A percentile compares a stretch with the other conserved stretches of the same genome.
phyloP scores from a whole-genome alignment of 2,329 filamentous ascomycete genomes.

The Alternaria tenuissima region DNA sequence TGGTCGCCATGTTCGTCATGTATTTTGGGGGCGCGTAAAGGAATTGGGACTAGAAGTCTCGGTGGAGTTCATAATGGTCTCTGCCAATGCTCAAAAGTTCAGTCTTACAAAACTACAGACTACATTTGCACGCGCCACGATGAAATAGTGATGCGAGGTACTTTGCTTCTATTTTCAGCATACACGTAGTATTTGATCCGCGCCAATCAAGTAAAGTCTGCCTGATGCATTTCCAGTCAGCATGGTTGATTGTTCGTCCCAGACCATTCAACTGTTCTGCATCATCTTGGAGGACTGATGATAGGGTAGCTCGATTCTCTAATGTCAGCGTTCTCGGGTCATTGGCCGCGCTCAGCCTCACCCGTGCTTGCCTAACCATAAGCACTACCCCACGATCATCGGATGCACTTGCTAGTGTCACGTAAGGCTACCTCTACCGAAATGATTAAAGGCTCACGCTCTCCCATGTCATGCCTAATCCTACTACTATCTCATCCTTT shows the following conservation, averaged over 20 bases:
- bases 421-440: slow-evolving; percentile 1
- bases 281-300: not conserved
- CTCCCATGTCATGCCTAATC: not conserved
- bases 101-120: not conserved
- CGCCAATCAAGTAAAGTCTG: not conserved
- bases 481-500: not conserved
- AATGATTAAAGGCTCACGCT: not conserved
- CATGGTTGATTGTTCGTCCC: not conserved
- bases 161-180: not conserved
- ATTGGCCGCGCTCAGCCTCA: slow-evolving; percentile 4
- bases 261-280: not conserved
- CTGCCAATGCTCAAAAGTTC: slow-evolving; percentile 24
- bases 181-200: not conserved
- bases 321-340: not conserved
- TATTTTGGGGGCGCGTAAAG: slow-evolving; percentile 9
- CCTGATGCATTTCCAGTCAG: not conserved
- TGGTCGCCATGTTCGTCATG: slow-evolving; percentile 28
- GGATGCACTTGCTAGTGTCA: not conserved
- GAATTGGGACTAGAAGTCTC: slow-evolving; percentile 9
- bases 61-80: slow-evolving; percentile 12
- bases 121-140: not conserved
- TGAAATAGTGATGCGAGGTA: not conserved
- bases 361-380: not conserved
- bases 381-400: slow-evolving; percentile 10
- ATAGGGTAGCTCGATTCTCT: not conserved